Evolutionary conservation across 108 stramenopile species (phyloP).

Genomic region (Nitzschia sp.): DNA sequence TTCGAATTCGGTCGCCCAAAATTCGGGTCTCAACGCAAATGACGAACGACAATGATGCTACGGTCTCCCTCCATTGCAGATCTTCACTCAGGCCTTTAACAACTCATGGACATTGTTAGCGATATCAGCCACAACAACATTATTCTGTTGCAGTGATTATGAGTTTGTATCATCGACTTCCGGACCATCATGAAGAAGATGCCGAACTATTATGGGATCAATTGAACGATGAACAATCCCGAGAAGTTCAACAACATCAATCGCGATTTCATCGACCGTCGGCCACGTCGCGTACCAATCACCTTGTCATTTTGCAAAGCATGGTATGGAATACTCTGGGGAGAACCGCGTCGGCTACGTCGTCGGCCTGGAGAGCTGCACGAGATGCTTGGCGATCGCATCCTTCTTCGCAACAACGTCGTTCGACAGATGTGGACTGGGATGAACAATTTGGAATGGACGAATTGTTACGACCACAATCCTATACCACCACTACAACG

Average conservation of each 20-base stretch:
- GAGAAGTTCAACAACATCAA: conserved; percentile 66
- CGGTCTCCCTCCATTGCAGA: no score
- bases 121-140: no score
- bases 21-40: no score
- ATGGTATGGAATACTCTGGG: conserved; percentile 24
- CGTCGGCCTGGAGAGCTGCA: conserved; percentile 14
- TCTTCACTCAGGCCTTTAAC: no score
- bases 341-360: background rate
- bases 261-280: conserved; percentile 22
- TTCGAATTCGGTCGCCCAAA: no score
- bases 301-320: conserved; percentile 21
- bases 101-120: no score
- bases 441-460: conserved; percentile 10
- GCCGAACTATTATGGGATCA: conserved; percentile 60
- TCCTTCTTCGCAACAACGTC: background rate
- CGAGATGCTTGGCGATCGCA: conserved; percentile 20
- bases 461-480: conserved; percentile 1
- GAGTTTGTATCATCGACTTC: background rate
- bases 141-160: background rate
- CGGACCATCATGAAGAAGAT: conserved; percentile 15
- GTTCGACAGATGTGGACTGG: background rate
- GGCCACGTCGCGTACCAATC: conserved; percentile 16
- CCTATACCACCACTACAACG: background rate
- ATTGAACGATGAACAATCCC: conserved; percentile 56
- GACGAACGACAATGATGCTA: no score